Conservation (phyloP, 2,329 filamentous ascomycete species). For the Claviceps sorghi region DNA sequence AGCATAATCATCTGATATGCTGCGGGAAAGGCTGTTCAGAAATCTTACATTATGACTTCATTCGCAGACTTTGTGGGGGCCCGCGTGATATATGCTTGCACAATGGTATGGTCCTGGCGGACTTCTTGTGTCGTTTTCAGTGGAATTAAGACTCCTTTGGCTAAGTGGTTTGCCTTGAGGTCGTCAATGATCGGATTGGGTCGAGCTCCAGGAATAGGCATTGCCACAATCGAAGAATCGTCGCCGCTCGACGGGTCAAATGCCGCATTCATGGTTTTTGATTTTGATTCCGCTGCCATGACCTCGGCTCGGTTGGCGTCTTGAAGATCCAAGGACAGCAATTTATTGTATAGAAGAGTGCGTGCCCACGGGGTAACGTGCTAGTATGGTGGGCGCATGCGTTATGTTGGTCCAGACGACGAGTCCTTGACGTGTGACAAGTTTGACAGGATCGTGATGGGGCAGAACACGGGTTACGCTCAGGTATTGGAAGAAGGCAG, state of each 20-base stretch:
- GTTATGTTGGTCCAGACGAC: neutral
- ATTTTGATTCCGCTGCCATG: slow-evolving; percentile 2
- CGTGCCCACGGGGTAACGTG: neutral
- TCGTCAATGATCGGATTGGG: slow-evolving; percentile 25
- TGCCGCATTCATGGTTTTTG: neutral
- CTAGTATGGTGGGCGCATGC: neutral
- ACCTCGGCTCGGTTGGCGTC: neutral
- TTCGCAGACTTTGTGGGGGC: slow-evolving; percentile 60
- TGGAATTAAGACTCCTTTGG: slow-evolving; percentile 40
- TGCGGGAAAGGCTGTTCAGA: slow-evolving; percentile 11
- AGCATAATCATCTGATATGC: neutral
- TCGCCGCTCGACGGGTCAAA: neutral
- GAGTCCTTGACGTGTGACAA: neutral
- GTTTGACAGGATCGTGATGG: neutral
- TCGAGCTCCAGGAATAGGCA: slow-evolving; percentile 8
- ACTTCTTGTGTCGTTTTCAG: slow-evolving; percentile 52
- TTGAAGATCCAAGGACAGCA: neutral
- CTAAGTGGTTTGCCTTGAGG: slow-evolving; percentile 20
- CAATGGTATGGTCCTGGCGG: slow-evolving; percentile 40
- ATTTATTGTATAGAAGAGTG: neutral
- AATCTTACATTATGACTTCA: slow-evolving; percentile 50
- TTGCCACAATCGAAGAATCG: neutral
- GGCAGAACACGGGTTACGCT: neutral
- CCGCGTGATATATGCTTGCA: slow-evolving; percentile 55
- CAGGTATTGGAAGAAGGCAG: no score